phyloP scores from a whole-genome alignment of 2,329 filamentous ascomycete species.

The Diaporthe ilicicola region DNA sequence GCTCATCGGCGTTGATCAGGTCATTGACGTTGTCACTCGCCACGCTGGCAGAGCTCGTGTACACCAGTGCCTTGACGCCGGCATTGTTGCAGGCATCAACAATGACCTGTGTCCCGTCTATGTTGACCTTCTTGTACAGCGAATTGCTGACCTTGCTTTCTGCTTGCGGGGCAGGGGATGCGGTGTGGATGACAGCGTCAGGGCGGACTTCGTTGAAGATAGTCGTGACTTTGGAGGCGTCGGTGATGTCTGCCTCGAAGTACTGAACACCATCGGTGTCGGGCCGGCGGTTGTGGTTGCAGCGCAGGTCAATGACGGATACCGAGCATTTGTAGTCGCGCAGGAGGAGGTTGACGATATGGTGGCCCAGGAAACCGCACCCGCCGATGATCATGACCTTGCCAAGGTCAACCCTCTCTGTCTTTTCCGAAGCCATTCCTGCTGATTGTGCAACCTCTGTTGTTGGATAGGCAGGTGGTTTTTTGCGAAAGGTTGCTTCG shows the following conservation, averaged over 20 bases:
- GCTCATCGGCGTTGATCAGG: slow-evolving; percentile 85
- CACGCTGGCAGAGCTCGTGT: slow-evolving; percentile 89
- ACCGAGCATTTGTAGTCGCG: slow-evolving; percentile 67
- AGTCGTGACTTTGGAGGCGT: slow-evolving; percentile 64
- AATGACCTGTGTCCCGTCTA: slow-evolving; percentile 83
- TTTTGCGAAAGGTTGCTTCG: background rate
- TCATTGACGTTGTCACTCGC: slow-evolving; percentile 83
- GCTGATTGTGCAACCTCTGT: background rate
- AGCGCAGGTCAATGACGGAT: slow-evolving; percentile 77
- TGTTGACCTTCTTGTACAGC: slow-evolving; percentile 83
- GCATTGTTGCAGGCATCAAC: slow-evolving; percentile 75
- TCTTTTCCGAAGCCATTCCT: slow-evolving; percentile 44
- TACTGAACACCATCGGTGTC: slow-evolving; percentile 68
- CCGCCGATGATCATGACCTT: slow-evolving; percentile 82
- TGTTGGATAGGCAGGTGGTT: background rate
- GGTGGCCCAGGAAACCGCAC: slow-evolving; percentile 85
- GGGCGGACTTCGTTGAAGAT: slow-evolving; percentile 75
- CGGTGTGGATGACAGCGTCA: slow-evolving; percentile 90
- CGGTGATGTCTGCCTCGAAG: slow-evolving; percentile 81
- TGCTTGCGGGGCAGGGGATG: slow-evolving; percentile 71
- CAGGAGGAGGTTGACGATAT: slow-evolving; percentile 79
- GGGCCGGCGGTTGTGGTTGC: slow-evolving; percentile 71
- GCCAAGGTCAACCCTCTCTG: slow-evolving; percentile 60
- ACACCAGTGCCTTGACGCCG: slow-evolving; percentile 84
- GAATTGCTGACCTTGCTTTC: slow-evolving; percentile 62